Conservation (phyloP, 169 alveolate genomes). For the Plasmodium coatneyi region DNA sequence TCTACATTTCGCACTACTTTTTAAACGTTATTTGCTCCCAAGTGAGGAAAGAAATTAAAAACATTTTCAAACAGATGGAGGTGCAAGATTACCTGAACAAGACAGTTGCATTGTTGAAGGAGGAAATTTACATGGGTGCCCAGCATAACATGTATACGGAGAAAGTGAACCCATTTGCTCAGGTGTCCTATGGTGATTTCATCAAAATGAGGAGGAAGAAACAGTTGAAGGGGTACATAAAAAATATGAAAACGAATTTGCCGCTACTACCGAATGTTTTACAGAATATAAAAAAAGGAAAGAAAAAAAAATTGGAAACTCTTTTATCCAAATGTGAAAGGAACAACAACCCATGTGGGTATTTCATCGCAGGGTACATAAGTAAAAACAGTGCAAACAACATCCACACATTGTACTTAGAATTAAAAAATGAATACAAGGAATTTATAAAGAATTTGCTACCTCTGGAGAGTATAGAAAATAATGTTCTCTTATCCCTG, state of each 20-base stretch:
- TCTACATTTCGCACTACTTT: slow-evolving; percentile 58
- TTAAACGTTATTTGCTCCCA: slow-evolving; percentile 44
- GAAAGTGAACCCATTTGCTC: slow-evolving; percentile 30
- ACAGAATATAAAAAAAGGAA: slow-evolving; percentile 27
- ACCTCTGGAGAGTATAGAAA: slow-evolving; percentile 19
- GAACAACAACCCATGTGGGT: slow-evolving; percentile 4
- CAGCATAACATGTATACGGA: slow-evolving; percentile 54
- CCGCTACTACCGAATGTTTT: slow-evolving; percentile 61
- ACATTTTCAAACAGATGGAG: slow-evolving; percentile 39
- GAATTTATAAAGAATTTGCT: slow-evolving; percentile 30
- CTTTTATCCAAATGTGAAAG: not conserved
- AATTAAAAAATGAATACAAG: slow-evolving; percentile 52
- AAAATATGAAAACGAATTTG: not conserved
- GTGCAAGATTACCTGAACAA: slow-evolving; percentile 15
- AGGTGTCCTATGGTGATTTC: slow-evolving; percentile 3
- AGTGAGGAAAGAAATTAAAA: slow-evolving; percentile 58
- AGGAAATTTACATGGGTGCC: slow-evolving; percentile 38
- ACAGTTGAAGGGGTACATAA: slow-evolving; percentile 17
- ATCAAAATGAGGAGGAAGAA: slow-evolving; percentile 14
- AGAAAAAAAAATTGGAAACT: slow-evolving; percentile 8
- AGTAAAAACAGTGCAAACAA: slow-evolving; percentile 3
- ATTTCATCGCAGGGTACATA: slow-evolving; percentile 21
- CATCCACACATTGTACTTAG: slow-evolving; percentile 14
- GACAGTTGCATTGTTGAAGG: not conserved
- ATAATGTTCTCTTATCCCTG: not conserved